phyloP scores from a whole-genome alignment of 148 eudicot species.

The Diospyros lotus region DNA sequence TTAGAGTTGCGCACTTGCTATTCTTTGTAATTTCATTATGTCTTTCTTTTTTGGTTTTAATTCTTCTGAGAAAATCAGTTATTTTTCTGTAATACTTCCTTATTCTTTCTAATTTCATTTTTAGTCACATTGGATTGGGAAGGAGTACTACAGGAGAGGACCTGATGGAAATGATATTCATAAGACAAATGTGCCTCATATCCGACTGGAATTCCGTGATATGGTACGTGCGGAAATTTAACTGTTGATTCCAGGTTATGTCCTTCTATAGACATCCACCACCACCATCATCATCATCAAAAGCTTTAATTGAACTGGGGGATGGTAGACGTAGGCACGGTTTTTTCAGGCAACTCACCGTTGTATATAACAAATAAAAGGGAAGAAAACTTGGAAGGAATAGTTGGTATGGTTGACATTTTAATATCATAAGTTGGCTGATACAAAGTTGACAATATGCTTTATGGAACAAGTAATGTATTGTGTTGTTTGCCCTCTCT shows the following conservation, averaged over 20 bases:
- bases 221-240: conserved; percentile 47
- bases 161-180: conserved; percentile 95
- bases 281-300: not conserved
- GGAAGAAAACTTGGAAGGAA: not conserved
- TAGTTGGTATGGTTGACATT: not conserved
- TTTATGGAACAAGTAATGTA: not conserved
- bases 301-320: not conserved
- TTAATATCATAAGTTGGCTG: not conserved
- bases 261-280: not conserved
- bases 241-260: not conserved
- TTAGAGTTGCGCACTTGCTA: not conserved
- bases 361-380: not conserved
- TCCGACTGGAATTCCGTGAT: conserved; percentile 88
- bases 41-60: too few species aligned
- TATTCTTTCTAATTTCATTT: not conserved
- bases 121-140: conserved; percentile 94
- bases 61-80: too few species aligned
- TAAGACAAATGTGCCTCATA: conserved; percentile 94
- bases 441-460: not conserved
- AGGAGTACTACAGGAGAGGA: conserved; percentile 76
- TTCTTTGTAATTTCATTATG: too few species aligned
- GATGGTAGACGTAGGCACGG: not conserved
- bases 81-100: too few species aligned
- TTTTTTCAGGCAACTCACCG: not conserved
- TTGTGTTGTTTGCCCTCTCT: not conserved